Evolutionary conservation across 1,284 basidiomycete species (phyloP).

Genomic region (Coriolopsis trogii): DNA sequence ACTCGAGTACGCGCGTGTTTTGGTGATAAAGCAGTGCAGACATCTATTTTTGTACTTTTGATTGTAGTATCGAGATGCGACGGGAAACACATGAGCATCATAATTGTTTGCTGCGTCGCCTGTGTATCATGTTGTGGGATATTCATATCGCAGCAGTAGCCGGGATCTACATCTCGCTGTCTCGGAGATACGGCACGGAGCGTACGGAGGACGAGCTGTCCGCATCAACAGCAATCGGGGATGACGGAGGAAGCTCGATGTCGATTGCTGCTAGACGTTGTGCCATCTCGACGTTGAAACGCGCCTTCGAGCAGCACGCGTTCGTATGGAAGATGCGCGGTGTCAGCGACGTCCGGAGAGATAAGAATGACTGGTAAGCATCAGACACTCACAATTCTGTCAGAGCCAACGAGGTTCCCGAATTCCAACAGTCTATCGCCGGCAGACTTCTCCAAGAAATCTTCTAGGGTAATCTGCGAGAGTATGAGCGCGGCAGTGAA

Average conservation of each 20-base stretch:
- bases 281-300: conserved; percentile 36
- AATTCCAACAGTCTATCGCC: conserved; percentile 52
- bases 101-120: too few species aligned
- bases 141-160: too few species aligned
- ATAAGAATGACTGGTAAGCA: too few species aligned
- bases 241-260: conserved; percentile 35
- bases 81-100: not conserved
- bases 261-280: conserved; percentile 39
- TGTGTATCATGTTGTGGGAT: too few species aligned
- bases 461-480: conserved; percentile 53
- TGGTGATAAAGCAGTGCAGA: not conserved
- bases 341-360: not conserved
- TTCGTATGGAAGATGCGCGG: not conserved
- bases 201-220: conserved; percentile 15
- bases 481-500: conserved; percentile 67
- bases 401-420: conserved; percentile 49
- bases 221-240: conserved; percentile 11
- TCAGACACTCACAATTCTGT: conserved; percentile 54
- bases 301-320: not conserved
- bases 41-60: not conserved
- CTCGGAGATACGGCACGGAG: conserved; percentile 10
- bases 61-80: not conserved
- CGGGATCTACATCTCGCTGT: conserved; percentile 12
- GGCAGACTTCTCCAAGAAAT: conserved; percentile 53
- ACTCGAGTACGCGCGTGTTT: too few species aligned